Percentiles rank a stretch among this genome's conserved stretches.
phyloP scores from a whole-genome alignment of 1,284 basidiomycete genomes.

The Mycosarcoma mackinlayi region DNA sequence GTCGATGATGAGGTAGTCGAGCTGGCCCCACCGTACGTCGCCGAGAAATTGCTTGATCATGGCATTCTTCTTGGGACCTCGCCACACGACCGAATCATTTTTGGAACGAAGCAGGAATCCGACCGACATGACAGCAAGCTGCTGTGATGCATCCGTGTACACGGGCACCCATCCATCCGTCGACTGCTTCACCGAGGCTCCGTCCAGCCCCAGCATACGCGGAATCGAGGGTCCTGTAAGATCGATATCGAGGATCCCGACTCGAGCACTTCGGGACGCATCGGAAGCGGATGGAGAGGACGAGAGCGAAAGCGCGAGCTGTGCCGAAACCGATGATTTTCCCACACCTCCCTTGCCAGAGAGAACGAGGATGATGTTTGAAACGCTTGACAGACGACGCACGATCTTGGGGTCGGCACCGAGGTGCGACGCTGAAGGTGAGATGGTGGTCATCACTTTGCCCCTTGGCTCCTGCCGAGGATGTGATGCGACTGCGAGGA shows the following conservation, averaged over 20 bases:
- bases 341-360: constrained; percentile 98
- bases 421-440: constrained; percentile 46
- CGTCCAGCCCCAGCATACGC: constrained; percentile 94
- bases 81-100: constrained; percentile 94
- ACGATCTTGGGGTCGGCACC: constrained; percentile 61
- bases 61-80: constrained; percentile 99
- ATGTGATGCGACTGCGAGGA: neutral
- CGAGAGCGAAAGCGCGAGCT: constrained; percentile 82
- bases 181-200: constrained; percentile 79
- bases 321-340: constrained; percentile 93
- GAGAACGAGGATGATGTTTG: constrained; percentile 90
- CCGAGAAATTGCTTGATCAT: constrained; percentile 98
- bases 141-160: constrained; percentile 72
- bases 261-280: constrained; percentile 58
- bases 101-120: constrained; percentile 90
- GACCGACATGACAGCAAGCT: constrained; percentile 94
- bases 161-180: constrained; percentile 98
- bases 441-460: constrained; percentile 6
- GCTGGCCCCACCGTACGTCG: constrained; percentile 94
- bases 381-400: constrained; percentile 73
- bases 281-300: constrained; percentile 16
- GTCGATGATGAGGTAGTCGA: constrained; percentile 96
- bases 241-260: constrained; percentile 95
- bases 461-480: too few species aligned
- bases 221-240: constrained; percentile 96